These are phyloP conservation scores for Eimeria maxima DNA, from an alignment of 169 alveolate species.

Conservation along the genomic window DNA sequence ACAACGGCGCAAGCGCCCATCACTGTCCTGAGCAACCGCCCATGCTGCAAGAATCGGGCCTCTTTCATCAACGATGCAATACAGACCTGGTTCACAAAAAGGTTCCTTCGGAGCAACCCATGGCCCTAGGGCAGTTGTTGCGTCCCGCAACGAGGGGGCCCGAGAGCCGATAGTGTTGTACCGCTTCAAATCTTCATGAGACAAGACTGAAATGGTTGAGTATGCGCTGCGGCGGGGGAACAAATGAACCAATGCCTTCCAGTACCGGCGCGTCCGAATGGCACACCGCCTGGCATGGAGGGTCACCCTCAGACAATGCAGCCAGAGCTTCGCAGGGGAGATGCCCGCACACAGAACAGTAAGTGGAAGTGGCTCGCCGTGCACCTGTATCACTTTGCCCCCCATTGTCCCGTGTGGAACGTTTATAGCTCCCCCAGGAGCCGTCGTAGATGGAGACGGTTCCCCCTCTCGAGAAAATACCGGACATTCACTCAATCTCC, in stretches of 20 bases:
- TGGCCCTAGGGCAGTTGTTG: background rate
- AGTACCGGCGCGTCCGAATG: constrained; percentile 55
- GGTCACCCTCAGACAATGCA: constrained; percentile 70
- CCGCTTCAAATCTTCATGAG: constrained; percentile 8
- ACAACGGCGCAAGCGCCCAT: constrained; percentile 70
- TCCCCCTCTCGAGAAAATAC: background rate
- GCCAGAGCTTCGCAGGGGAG: constrained; percentile 12
- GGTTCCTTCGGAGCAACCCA: constrained; percentile 68
- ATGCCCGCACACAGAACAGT: constrained; percentile 10
- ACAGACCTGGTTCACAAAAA: constrained; percentile 51
- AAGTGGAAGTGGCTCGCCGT: constrained; percentile 59
- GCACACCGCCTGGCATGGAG: constrained; percentile 76
- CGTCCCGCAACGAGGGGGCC: background rate
- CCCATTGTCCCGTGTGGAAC: background rate
- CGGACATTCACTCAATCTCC: background rate
- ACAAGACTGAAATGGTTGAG: constrained; percentile 20
- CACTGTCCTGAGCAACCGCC: constrained; percentile 43
- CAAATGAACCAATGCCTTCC: constrained; percentile 69
- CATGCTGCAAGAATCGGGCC: constrained; percentile 61
- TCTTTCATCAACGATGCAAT: constrained; percentile 43
- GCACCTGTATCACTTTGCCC: constrained; percentile 50
- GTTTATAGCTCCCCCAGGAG: background rate
- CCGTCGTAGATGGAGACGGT: background rate
- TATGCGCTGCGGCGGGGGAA: constrained; percentile 76
- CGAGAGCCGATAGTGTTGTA: constrained; percentile 42